A percentile compares a stretch with the other conserved stretches of the same genome.
Evolutionary conservation across 192 early-diverging fungal genomes (phyloP).

Genomic region (Umbelopsis sp.): DNA sequence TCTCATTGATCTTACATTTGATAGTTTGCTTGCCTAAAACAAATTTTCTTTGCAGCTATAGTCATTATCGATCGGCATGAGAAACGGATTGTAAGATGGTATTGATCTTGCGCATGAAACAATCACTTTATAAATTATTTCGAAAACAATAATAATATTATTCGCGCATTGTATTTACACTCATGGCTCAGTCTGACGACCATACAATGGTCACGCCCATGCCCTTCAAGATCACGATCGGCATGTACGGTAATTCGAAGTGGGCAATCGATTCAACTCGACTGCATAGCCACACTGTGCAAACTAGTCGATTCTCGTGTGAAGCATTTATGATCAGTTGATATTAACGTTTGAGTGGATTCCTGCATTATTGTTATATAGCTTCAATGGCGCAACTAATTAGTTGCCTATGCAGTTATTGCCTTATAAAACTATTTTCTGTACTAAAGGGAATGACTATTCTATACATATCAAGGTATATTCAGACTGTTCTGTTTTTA

Average conservation of each 20-base stretch:
- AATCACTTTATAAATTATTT: too few relatives aligned
- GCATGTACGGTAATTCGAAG: background rate
- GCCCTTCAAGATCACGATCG: background rate
- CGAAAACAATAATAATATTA: too few relatives aligned
- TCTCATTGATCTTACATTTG: background rate
- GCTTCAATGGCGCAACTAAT: too few relatives aligned
- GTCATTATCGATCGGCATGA: background rate
- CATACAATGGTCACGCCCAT: background rate
- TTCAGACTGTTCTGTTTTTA: too few relatives aligned
- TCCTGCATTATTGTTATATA: background rate
- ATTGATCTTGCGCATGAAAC: too few relatives aligned
- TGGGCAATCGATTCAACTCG: background rate
- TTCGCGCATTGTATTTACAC: too few relatives aligned
- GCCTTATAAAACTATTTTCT: too few relatives aligned
- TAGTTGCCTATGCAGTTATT: too few relatives aligned
- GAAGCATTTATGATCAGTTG: background rate
- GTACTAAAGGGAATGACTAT: too few relatives aligned
- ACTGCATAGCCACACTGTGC: background rate
- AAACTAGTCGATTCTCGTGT: background rate
- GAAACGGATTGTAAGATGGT: background rate
- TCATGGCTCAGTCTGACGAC: background rate
- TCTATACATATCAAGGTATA: too few relatives aligned
- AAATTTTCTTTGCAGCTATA: background rate
- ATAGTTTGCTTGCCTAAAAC: background rate
- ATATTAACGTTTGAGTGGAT: background rate